These are phyloP conservation scores for Hemileccinum rubropunctum DNA, from an alignment of 768 basidiomycete species.

Conservation along the genomic window DNA sequence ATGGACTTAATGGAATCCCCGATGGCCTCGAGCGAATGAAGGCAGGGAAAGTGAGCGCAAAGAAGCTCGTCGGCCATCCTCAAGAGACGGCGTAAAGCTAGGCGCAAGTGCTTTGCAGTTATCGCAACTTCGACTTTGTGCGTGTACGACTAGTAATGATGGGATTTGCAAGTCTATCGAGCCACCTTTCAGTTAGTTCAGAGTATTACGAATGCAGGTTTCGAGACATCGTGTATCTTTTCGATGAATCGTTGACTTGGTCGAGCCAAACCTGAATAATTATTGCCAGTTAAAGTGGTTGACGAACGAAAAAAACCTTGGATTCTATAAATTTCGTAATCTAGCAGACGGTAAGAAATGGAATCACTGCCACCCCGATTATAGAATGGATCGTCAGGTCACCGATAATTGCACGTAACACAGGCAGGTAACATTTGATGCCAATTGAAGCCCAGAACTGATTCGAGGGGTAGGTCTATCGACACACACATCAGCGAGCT, in stretches of 20 bases:
- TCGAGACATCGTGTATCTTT: conserved; percentile 3
- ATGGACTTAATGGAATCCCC: conserved; percentile 38
- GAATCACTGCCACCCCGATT: no score
- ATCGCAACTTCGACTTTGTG: background rate
- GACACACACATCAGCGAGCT: no score
- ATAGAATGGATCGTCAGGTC: no score
- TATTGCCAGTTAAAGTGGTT: background rate
- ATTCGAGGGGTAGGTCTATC: no score
- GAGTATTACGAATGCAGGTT: background rate
- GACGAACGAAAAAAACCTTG: no score
- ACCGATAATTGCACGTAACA: no score
- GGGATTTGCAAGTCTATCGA: background rate
- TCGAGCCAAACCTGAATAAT: background rate
- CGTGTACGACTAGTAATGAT: conserved; percentile 19
- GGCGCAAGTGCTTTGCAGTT: background rate
- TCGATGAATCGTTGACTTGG: background rate
- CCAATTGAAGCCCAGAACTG: no score
- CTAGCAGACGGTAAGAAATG: no score
- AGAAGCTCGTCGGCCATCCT: conserved; percentile 43
- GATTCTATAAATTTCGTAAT: no score
- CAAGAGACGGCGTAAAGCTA: conserved; percentile 31
- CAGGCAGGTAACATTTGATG: no score
- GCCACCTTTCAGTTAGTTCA: background rate
- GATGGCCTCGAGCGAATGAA: conserved; percentile 37
- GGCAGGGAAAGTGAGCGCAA: conserved; percentile 39